A percentile compares a stretch with the other conserved stretches of the same genome.
Conservation (phyloP, 345 rosid species). For the Brassica rapa region DNA sequence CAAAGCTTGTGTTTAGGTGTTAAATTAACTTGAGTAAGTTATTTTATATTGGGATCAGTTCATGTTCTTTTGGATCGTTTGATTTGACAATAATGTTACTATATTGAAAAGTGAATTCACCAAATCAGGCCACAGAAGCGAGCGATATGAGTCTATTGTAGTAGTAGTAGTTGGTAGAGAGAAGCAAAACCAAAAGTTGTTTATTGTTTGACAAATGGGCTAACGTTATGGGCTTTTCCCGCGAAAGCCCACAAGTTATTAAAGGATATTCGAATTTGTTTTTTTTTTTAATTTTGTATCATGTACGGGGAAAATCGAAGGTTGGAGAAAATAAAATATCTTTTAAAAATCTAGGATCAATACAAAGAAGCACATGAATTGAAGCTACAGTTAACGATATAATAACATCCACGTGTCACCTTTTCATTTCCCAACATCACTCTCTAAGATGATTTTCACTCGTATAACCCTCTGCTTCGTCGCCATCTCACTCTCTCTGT, state of each 20-base stretch:
- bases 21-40: background rate
- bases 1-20: background rate
- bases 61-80: constrained; percentile 2
- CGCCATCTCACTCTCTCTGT: background rate
- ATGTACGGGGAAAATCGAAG: background rate
- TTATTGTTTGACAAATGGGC: background rate
- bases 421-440: background rate
- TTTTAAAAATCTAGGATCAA: constrained; percentile 28
- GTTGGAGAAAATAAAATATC: background rate
- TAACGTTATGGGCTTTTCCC: constrained; percentile 12
- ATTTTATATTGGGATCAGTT: background rate
- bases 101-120: background rate
- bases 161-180: no score
- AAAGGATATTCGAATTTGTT: background rate
- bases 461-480: background rate
- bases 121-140: no score
- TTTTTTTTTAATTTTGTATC: background rate
- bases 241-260: background rate
- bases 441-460: constrained; percentile 18
- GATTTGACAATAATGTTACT: background rate
- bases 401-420: constrained; percentile 36
- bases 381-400: constrained; percentile 17
- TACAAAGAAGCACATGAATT: constrained; percentile 32
- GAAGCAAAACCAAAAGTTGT: no score
- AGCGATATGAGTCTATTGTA: no score